Evolutionary conservation across 2,329 filamentous ascomycete species (phyloP).

Genomic region (Aspergillus nomiae): DNA sequence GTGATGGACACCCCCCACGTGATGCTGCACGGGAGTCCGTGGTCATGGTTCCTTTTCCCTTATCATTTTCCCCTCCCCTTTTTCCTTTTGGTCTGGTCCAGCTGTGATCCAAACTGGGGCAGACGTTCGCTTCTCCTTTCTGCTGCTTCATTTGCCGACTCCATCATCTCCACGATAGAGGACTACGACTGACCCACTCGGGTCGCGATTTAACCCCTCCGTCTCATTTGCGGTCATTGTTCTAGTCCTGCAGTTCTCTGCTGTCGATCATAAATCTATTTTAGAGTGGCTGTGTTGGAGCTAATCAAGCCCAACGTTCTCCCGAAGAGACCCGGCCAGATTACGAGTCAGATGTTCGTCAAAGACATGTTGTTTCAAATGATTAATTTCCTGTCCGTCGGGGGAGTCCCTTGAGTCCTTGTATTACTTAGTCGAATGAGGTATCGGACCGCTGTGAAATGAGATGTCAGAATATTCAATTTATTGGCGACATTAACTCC

Average conservation of each 20-base stretch:
- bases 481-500: not conserved
- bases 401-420: not conserved
- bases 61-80: not conserved
- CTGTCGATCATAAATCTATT: conserved; percentile 13
- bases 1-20: not conserved
- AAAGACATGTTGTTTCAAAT: not conserved
- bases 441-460: not conserved
- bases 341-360: not conserved
- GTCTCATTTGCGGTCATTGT: not conserved
- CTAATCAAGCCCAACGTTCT: not conserved
- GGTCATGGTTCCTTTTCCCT: not conserved
- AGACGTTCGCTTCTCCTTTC: conserved; percentile 1
- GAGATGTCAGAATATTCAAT: not conserved
- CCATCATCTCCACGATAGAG: conserved; percentile 11
- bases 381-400: not conserved
- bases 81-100: not conserved
- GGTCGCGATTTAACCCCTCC: conserved; percentile 8
- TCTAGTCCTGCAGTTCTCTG: not conserved
- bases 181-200: conserved; percentile 4
- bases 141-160: conserved; percentile 11
- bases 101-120: not conserved
- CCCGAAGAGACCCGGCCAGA: not conserved
- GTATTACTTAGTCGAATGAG: not conserved
- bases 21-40: not conserved
- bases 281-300: conserved; percentile 15